A percentile compares a stretch with the other conserved stretches of the same genome.
Evolutionary conservation across 768 basidiomycete species (phyloP).

Genomic region (Sarcodon sp.): DNA sequence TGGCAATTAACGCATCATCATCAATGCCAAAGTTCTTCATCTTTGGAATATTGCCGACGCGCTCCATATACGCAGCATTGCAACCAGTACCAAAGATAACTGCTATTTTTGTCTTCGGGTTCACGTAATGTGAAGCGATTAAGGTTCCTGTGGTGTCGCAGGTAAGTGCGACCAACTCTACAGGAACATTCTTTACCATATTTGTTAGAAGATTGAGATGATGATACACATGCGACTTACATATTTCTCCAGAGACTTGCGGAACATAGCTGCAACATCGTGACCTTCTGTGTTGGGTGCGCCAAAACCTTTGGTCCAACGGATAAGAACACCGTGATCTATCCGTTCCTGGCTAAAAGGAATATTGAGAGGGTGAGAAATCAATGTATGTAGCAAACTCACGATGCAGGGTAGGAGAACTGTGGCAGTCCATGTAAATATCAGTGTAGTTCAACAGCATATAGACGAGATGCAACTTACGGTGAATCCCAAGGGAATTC

Average conservation of each 20-base stretch:
- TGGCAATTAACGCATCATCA: conserved; percentile 64
- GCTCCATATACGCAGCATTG: conserved; percentile 98
- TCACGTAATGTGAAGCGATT: conserved; percentile 94
- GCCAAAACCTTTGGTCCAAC: conserved; percentile 99
- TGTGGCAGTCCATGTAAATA: conserved; percentile 11
- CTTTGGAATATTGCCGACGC: conserved; percentile 76
- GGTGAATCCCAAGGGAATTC: conserved; percentile 85
- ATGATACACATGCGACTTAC: conserved; percentile 27
- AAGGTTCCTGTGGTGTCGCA: conserved; percentile 98
- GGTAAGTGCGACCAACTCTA: conserved; percentile 76
- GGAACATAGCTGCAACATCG: conserved; percentile 92
- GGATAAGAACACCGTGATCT: conserved; percentile 87
- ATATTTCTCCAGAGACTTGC: conserved; percentile 60
- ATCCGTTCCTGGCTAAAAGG: conserved; percentile 73
- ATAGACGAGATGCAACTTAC: conserved; percentile 30
- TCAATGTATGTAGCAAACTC: conserved; percentile 19
- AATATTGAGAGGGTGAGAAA: neutral
- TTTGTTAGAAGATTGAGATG: neutral
- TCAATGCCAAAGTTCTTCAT: conserved; percentile 64
- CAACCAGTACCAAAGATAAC: conserved; percentile 98
- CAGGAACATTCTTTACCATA: conserved; percentile 57
- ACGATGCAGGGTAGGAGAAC: conserved; percentile 96
- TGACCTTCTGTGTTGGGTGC: conserved; percentile 82
- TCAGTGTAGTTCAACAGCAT: conserved; percentile 6
- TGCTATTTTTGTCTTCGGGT: conserved; percentile 82